These are phyloP conservation scores for Sugiyamaella neomexicana DNA, from an alignment of 1,139 yeast species.

Conservation along the genomic window DNA sequence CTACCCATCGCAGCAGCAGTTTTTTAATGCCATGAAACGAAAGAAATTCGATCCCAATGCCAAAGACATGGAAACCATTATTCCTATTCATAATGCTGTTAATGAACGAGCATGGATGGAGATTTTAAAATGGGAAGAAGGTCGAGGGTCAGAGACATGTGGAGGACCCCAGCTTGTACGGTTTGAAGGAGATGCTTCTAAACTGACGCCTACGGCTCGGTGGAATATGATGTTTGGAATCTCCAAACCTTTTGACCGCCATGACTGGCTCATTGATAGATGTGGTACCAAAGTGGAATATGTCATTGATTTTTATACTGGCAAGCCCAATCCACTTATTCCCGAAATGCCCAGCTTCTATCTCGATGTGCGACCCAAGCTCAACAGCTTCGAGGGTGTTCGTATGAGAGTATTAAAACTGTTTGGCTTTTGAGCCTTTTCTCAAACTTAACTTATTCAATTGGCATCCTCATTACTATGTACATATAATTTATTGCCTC, in stretches of 20 bases:
- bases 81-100: slow-evolving; percentile 91
- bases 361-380: slow-evolving; percentile 88
- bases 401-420: slow-evolving; percentile 63
- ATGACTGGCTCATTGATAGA: slow-evolving; percentile 90
- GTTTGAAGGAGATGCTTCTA: slow-evolving; percentile 84
- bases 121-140: slow-evolving; percentile 80
- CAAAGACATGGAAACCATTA: slow-evolving; percentile 82
- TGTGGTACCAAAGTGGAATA: slow-evolving; percentile 84
- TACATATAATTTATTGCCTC: not conserved
- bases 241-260: slow-evolving; percentile 88
- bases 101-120: slow-evolving; percentile 92
- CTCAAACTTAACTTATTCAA: slow-evolving; percentile 8
- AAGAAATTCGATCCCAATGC: slow-evolving; percentile 85
- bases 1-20: slow-evolving; percentile 93
- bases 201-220: slow-evolving; percentile 87
- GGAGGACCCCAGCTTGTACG: slow-evolving; percentile 85
- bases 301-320: slow-evolving; percentile 88
- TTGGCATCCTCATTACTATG: slow-evolving; percentile 1
- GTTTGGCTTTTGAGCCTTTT: slow-evolving; percentile 47
- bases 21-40: slow-evolving; percentile 89
- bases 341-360: slow-evolving; percentile 62
- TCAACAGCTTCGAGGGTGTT: slow-evolving; percentile 77
- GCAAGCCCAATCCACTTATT: slow-evolving; percentile 51
- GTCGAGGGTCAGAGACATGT: slow-evolving; percentile 55
- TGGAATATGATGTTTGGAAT: slow-evolving; percentile 63